Conservation (phyloP, 257 asterid species). For the Salvia splendens region DNA sequence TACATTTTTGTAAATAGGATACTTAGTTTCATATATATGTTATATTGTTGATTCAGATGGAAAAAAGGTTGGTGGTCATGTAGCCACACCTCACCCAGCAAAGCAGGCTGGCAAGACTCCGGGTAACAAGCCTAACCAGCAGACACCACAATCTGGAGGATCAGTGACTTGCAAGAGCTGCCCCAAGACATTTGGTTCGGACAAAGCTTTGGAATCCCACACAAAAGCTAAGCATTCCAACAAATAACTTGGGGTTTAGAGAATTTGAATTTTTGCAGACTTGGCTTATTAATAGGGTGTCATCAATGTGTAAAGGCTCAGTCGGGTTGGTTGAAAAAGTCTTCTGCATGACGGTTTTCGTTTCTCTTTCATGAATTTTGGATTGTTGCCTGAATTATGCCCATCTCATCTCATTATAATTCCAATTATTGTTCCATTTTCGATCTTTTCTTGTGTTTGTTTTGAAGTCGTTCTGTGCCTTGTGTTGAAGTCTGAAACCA, state of each 20-base stretch:
- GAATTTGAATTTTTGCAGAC: background rate
- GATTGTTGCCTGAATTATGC: slow-evolving; percentile 5
- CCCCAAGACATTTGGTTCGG: slow-evolving; percentile 65
- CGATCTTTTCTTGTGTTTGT: too few species aligned
- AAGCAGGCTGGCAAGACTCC: slow-evolving; percentile 76
- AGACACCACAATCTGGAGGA: slow-evolving; percentile 70
- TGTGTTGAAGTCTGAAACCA: too few species aligned
- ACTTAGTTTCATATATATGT: background rate
- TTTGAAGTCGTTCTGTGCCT: too few species aligned
- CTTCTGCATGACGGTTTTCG: background rate
- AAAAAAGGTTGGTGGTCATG: slow-evolving; percentile 68
- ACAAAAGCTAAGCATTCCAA: slow-evolving; percentile 72
- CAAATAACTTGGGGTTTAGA: slow-evolving; percentile 34
- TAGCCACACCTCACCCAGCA: slow-evolving; percentile 91
- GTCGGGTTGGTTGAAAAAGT: slow-evolving; percentile 16
- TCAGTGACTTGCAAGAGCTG: slow-evolving; percentile 65
- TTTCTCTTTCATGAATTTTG: slow-evolving; percentile 12
- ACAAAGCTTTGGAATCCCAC: slow-evolving; percentile 73
- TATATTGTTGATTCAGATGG: slow-evolving; percentile 47
- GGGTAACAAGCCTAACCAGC: slow-evolving; percentile 61
- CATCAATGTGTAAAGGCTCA: slow-evolving; percentile 23
- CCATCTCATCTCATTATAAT: background rate
- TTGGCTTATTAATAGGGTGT: background rate
- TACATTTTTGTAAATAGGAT: background rate
- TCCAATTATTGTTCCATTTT: background rate